Evolutionary conservation across 1,284 basidiomycete species (phyloP), one percentile per base, ranked within the genome.

Genomic region (Ganoderma resinaceum): DNA sequence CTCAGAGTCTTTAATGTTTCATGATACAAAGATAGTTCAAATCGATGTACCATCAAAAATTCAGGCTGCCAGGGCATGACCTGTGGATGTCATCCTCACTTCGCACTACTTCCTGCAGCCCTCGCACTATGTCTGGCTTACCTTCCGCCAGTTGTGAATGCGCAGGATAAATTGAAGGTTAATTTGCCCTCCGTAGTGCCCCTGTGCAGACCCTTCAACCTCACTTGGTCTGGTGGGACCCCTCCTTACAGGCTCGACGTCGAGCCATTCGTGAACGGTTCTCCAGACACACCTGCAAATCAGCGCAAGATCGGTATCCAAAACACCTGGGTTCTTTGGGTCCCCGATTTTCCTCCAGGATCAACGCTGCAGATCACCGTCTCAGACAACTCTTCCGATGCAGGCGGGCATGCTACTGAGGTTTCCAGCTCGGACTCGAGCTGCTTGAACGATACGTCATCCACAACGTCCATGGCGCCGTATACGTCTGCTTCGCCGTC

Each of bases 271-370:
- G 55, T 37, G 18, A n/a, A 35, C 55, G n/a, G 12, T 5, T 37
- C 4, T 14, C 33, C 14, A 20, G 20, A 35, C 33, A n/a, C 16
- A n/a, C 35, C 29, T 6, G 20, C 91, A 91, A 46, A 95, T 90
- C 76, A 96, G 96, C 1, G 90, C 94, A 1, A 93, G 89, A 2
- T 81, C 78, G 60, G 87, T 80, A 55, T 88, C 87, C 65, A 89
- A 84, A 12, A 83, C 82, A 58, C 29, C 6, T 20, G 18, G 29
- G 18, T 57, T 31, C 29, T 33, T 11, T 57, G 55, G 55, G 35
- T 31, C 5, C 55, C 55, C 29, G 33, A 58, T 37, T 58, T 58
- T 37, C 33, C 55, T 58, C 16, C 55, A 11, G 29, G 29, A 8
- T 35, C 55, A 6, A 23, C 20, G 4, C 33, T 58, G 5, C 55